A percentile compares a stretch with the other conserved stretches of the same genome.
phyloP scores from a whole-genome alignment of 192 early-diverging fungal species.

The Mortierella hygrophila region DNA sequence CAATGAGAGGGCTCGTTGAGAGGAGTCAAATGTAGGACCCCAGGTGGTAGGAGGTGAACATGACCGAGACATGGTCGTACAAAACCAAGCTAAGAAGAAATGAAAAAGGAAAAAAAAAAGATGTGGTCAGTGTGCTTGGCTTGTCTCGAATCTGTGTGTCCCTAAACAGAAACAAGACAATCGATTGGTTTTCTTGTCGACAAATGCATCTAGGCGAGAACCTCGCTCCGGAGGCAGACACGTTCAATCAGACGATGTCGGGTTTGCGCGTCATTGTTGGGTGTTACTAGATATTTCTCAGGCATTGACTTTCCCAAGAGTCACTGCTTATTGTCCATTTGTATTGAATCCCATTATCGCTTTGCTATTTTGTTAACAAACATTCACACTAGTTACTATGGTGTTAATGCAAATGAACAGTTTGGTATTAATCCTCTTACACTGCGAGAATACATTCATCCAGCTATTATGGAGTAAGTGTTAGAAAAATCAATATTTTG shows the following conservation, averaged over 20 bases:
- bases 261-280: not conserved
- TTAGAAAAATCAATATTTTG: not conserved
- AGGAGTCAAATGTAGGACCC: too few relatives aligned
- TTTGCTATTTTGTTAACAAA: slow-evolving; percentile 11
- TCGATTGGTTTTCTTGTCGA: too few relatives aligned
- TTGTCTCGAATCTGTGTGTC: too few relatives aligned
- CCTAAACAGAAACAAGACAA: too few relatives aligned
- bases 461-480: not conserved
- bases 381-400: slow-evolving; percentile 16
- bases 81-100: not conserved
- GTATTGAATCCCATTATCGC: slow-evolving; percentile 5
- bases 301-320: not conserved
- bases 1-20: too few relatives aligned
- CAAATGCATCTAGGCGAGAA: not conserved
- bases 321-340: not conserved
- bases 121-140: too few relatives aligned
- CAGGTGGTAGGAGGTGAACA: too few relatives aligned
- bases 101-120: too few relatives aligned
- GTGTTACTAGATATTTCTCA: not conserved
- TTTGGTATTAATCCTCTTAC: not conserved
- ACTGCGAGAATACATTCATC: not conserved
- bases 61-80: too few relatives aligned
- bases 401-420: not conserved
- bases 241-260: not conserved
- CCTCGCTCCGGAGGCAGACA: not conserved